phyloP scores from a whole-genome alignment of 2,329 filamentous ascomycete species.

The Cladosporium sp. region DNA sequence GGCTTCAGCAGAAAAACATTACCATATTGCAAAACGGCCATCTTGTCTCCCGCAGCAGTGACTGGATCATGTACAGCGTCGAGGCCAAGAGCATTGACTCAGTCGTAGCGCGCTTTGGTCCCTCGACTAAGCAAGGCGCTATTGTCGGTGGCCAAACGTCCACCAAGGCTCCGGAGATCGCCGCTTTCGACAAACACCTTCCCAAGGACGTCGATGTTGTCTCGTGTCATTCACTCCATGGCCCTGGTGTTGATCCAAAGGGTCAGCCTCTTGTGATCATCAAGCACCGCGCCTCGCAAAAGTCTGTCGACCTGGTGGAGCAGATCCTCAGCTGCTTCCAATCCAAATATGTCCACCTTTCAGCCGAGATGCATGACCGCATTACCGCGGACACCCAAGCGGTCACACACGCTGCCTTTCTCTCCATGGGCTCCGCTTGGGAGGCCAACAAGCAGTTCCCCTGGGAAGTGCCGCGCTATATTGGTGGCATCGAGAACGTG shows the following conservation, averaged over 20 bases:
- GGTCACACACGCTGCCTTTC: slow-evolving; percentile 92
- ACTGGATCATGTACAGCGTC: slow-evolving; percentile 98
- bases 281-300: slow-evolving; percentile 78
- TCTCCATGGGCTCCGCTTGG: slow-evolving; percentile 97
- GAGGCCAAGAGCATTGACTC: slow-evolving; percentile 85
- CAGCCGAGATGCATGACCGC: slow-evolving; percentile 81
- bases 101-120: slow-evolving; percentile 83
- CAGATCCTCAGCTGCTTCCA: slow-evolving; percentile 73
- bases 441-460: slow-evolving; percentile 91
- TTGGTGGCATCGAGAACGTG: slow-evolving; percentile 96
- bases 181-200: slow-evolving; percentile 83
- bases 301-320: slow-evolving; percentile 72
- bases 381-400: slow-evolving; percentile 98
- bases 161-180: slow-evolving; percentile 94
- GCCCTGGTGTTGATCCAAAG: slow-evolving; percentile 78
- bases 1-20: slow-evolving; percentile 61
- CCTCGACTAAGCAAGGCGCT: slow-evolving; percentile 89
- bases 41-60: slow-evolving; percentile 89
- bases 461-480: slow-evolving; percentile 92
- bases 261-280: slow-evolving; percentile 92
- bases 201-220: slow-evolving; percentile 86
- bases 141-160: slow-evolving; percentile 97
- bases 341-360: slow-evolving; percentile 82
- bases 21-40: slow-evolving; percentile 91
- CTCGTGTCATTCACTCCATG: slow-evolving; percentile 93